Evolutionary conservation across 106 monocot species (phyloP).

Genomic region (Posidonia australis): DNA sequence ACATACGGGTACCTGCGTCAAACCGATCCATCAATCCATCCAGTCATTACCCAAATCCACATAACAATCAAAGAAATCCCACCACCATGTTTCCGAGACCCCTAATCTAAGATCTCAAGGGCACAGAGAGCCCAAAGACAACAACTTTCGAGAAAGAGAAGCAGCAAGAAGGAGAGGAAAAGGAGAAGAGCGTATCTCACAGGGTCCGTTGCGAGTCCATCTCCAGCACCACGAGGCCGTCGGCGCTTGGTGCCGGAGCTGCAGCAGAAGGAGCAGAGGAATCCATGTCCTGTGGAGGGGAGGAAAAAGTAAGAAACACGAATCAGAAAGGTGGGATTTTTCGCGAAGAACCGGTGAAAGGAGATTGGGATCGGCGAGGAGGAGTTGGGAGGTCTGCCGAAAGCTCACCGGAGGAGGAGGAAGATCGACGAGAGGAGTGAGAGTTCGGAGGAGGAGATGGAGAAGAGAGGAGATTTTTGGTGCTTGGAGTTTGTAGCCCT

Average conservation of each 20-base stretch:
- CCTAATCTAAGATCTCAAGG: no score
- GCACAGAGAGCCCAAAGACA: no score
- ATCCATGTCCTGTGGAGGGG: background rate
- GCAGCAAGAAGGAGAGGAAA: background rate
- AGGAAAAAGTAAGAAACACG: background rate
- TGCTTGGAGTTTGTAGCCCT: background rate
- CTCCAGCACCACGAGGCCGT: background rate
- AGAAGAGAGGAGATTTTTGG: background rate
- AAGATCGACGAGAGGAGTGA: background rate
- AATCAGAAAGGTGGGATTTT: background rate
- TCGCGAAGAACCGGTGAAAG: background rate
- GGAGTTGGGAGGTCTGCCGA: no score
- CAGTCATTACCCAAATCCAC: background rate
- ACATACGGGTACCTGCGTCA: constrained; percentile 70
- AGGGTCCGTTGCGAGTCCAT: constrained; percentile 11
- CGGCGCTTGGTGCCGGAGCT: background rate
- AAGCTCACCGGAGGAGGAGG: background rate
- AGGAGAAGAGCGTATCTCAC: background rate
- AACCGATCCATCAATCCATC: background rate
- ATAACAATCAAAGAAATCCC: background rate
- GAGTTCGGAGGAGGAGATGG: background rate
- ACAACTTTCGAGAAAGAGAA: background rate
- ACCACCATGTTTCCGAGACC: no score
- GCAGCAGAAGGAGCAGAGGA: background rate
- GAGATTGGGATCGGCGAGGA: no score